Percentiles rank a stretch among this genome's conserved stretches.
Evolutionary conservation across 2,329 filamentous ascomycete species (phyloP).

Genomic region (Colletotrichum godetiae): DNA sequence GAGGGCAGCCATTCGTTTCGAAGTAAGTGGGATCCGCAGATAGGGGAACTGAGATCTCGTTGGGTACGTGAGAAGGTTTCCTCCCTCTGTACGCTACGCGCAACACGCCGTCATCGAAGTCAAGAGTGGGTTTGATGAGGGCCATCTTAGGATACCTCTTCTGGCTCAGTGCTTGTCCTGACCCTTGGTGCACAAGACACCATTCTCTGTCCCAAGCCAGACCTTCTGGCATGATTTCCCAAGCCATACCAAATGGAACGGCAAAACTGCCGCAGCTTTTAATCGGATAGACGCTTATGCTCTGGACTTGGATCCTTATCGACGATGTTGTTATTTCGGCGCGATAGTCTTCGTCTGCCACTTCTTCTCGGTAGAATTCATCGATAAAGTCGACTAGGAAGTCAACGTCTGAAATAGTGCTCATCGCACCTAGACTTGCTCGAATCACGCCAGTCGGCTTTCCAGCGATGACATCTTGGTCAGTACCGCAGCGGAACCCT

Average conservation of each 20-base stretch:
- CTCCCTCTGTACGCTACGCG: slow-evolving; percentile 64
- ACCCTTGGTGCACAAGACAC: slow-evolving; percentile 91
- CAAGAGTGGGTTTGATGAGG: slow-evolving; percentile 79
- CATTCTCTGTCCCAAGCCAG: slow-evolving; percentile 96
- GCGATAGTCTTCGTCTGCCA: slow-evolving; percentile 11
- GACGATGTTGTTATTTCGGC: background rate
- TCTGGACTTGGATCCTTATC: slow-evolving; percentile 58
- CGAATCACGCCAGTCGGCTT: slow-evolving; percentile 91
- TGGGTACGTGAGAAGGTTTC: slow-evolving; percentile 38
- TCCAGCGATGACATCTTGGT: slow-evolving; percentile 83
- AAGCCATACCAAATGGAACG: slow-evolving; percentile 71
- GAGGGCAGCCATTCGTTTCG: slow-evolving; percentile 49
- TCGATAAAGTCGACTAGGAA: slow-evolving; percentile 77
- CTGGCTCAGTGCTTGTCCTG: slow-evolving; percentile 85
- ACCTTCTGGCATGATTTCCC: slow-evolving; percentile 85
- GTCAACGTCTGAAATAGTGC: slow-evolving; percentile 78
- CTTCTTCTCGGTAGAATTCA: slow-evolving; percentile 69
- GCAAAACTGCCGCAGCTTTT: slow-evolving; percentile 90
- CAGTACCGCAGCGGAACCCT: slow-evolving; percentile 85
- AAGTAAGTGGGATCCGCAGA: slow-evolving; percentile 74
- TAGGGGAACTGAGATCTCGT: slow-evolving; percentile 68
- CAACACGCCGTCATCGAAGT: slow-evolving; percentile 75
- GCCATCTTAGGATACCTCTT: slow-evolving; percentile 92
- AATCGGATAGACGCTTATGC: slow-evolving; percentile 85
- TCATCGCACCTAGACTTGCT: slow-evolving; percentile 91